phyloP scores from a whole-genome alignment of 116 monocot genomes.

The Thalassia testudinum region DNA sequence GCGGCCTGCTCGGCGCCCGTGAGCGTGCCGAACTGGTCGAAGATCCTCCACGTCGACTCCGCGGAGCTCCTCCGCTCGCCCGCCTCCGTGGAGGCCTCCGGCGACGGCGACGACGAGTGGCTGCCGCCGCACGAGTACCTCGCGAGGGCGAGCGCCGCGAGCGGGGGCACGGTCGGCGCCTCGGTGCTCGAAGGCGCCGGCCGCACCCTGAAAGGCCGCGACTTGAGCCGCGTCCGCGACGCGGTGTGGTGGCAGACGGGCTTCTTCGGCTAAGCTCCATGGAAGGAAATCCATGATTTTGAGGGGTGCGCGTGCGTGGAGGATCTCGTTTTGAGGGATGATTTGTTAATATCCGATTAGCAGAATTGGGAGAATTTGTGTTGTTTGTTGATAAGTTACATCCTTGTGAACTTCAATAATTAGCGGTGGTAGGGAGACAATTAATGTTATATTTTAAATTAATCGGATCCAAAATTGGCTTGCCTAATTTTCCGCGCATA shows the following conservation, averaged over 20 bases:
- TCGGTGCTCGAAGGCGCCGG: conserved; percentile 74
- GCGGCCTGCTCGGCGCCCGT: conserved; percentile 31
- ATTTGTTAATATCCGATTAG: background rate
- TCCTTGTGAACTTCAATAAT: background rate
- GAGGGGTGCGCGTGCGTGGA: background rate
- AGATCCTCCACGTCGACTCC: conserved; percentile 7
- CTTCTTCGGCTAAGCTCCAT: conserved; percentile 70
- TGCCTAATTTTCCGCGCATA: background rate
- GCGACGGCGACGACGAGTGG: conserved; percentile 21
- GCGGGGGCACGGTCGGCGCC: conserved; percentile 12
- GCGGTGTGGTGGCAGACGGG: conserved; percentile 83
- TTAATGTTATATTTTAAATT: background rate
- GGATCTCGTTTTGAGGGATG: background rate
- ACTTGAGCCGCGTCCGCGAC: conserved; percentile 64
- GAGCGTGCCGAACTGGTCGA: conserved; percentile 39
- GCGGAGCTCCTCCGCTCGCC: background rate
- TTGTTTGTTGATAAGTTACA: background rate
- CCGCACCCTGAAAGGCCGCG: conserved; percentile 72
- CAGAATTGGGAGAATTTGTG: background rate
- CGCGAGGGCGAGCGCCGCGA: conserved; percentile 19
- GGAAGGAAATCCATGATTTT: background rate
- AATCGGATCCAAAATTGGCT: background rate
- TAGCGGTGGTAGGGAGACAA: background rate
- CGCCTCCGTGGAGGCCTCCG: background rate
- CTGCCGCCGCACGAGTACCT: conserved; percentile 67